phyloP scores from a whole-genome alignment of 2,329 filamentous ascomycete species.

The Beauveria australis region DNA sequence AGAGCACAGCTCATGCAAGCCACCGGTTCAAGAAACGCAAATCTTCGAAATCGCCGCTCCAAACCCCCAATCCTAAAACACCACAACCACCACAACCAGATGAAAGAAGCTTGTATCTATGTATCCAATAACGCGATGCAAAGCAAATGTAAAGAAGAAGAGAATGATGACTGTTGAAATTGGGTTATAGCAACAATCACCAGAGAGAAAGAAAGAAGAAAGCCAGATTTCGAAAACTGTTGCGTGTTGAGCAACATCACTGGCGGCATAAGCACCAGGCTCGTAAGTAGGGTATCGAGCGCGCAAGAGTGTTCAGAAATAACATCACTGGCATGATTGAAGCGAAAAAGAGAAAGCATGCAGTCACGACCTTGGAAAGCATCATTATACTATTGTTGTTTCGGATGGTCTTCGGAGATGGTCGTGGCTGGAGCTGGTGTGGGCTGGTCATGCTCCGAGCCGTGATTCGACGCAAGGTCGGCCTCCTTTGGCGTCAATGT shows the following conservation, averaged over 20 bases:
- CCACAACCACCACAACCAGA: too few relatives aligned
- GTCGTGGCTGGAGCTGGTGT: not conserved
- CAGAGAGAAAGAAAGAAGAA: not conserved
- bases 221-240: constrained; percentile 11
- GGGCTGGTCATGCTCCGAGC: constrained; percentile 5
- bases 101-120: not conserved
- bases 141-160: not conserved
- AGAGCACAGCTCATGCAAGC: not conserved
- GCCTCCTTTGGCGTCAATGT: constrained; percentile 5
- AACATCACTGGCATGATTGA: constrained; percentile 8
- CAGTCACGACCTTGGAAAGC: not conserved
- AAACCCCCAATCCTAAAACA: not conserved
- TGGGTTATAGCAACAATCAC: too few relatives aligned
- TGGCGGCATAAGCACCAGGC: constrained; percentile 3
- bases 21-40: not conserved
- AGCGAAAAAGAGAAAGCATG: not conserved
- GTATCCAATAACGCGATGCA: constrained; percentile 2
- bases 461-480: constrained; percentile 5
- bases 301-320: constrained; percentile 10
- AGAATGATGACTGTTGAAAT: not conserved
- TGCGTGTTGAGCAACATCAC: constrained; percentile 11
- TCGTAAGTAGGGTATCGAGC: constrained; percentile 7
- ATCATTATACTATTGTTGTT: not conserved
- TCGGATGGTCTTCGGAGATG: not conserved
- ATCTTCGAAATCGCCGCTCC: not conserved